These are phyloP conservation scores for Fusarium decemcellulare DNA, from an alignment of 2,329 filamentous ascomycete species.

Conservation along the genomic window DNA sequence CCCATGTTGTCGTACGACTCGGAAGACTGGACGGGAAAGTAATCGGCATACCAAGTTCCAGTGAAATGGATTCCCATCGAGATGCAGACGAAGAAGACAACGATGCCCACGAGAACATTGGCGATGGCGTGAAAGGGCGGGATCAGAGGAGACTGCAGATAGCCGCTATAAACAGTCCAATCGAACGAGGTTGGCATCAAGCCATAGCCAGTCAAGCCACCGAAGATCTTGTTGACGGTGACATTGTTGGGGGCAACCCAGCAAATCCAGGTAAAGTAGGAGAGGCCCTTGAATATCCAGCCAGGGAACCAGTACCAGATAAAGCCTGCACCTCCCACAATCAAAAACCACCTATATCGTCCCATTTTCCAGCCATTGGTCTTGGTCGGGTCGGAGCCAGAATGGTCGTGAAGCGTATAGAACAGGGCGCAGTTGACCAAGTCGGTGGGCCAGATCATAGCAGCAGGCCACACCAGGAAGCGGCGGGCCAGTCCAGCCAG, in stretches of 20 bases:
- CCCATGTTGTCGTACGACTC: slow-evolving; percentile 77
- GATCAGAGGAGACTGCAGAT: slow-evolving; percentile 64
- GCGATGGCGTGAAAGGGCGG: slow-evolving; percentile 69
- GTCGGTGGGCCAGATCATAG: slow-evolving; percentile 72
- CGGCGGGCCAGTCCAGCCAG: slow-evolving; percentile 68
- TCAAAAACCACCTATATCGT: slow-evolving; percentile 75
- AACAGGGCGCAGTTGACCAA: slow-evolving; percentile 68
- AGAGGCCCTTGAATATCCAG: slow-evolving; percentile 74
- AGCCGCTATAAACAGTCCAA: slow-evolving; percentile 64
- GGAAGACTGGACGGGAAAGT: slow-evolving; percentile 73
- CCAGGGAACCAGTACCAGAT: slow-evolving; percentile 74
- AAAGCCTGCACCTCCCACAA: slow-evolving; percentile 65
- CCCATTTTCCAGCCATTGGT: slow-evolving; percentile 74
- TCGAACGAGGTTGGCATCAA: slow-evolving; percentile 74
- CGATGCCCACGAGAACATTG: slow-evolving; percentile 67
- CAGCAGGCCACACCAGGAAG: slow-evolving; percentile 68
- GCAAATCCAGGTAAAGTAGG: slow-evolving; percentile 73
- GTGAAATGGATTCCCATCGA: slow-evolving; percentile 73
- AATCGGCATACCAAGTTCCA: slow-evolving; percentile 70
- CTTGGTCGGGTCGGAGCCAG: slow-evolving; percentile 62
- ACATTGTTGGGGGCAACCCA: slow-evolving; percentile 74
- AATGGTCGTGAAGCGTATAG: slow-evolving; percentile 62
- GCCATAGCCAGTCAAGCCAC: slow-evolving; percentile 70
- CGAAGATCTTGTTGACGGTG: slow-evolving; percentile 75
- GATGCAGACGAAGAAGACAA: slow-evolving; percentile 69